A percentile compares a stretch with the other conserved stretches of the same genome.
These are phyloP conservation scores for carrot (Daucus carota) DNA, from an alignment of 129 eudicot genomes.

Conservation along the genomic window DNA sequence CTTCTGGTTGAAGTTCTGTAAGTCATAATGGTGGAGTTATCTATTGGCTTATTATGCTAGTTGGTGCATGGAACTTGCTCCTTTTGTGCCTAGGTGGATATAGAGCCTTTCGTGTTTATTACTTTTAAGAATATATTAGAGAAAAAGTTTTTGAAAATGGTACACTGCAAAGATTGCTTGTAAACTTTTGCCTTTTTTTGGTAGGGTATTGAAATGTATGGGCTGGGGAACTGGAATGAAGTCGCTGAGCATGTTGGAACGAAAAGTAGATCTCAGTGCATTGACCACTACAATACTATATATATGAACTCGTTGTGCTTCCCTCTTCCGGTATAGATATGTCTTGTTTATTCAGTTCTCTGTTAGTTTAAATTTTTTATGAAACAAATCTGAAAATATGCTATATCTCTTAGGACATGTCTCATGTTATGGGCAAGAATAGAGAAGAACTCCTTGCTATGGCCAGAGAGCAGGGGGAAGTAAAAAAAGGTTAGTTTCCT, in stretches of 20 bases:
- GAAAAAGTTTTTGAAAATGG: background rate
- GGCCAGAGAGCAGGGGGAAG: slow-evolving; percentile 74
- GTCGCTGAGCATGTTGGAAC: slow-evolving; percentile 99
- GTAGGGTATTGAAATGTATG: slow-evolving; percentile 98
- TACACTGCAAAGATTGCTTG: background rate
- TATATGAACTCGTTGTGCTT: slow-evolving; percentile 87
- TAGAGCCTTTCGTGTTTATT: background rate
- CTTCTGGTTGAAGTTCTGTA: background rate
- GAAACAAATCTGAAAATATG: slow-evolving; percentile 12
- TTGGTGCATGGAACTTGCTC: slow-evolving; percentile 5
- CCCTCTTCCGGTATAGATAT: slow-evolving; percentile 80
- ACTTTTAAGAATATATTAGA: background rate
- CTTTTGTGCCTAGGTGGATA: background rate
- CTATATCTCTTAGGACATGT: slow-evolving; percentile 63
- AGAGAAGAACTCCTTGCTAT: slow-evolving; percentile 96
- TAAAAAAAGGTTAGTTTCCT: slow-evolving; percentile 46
- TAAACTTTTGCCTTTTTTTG: slow-evolving; percentile 3
- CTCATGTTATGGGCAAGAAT: slow-evolving; percentile 95
- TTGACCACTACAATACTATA: slow-evolving; percentile 65
- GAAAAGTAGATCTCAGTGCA: slow-evolving; percentile 75
- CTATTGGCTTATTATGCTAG: background rate
- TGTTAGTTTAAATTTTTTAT: background rate
- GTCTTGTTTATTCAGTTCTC: background rate
- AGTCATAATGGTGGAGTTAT: background rate
- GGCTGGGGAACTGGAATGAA: slow-evolving; percentile 90